Evolutionary conservation across 768 basidiomycete species (phyloP).

Genomic region (Obba rivulosa): DNA sequence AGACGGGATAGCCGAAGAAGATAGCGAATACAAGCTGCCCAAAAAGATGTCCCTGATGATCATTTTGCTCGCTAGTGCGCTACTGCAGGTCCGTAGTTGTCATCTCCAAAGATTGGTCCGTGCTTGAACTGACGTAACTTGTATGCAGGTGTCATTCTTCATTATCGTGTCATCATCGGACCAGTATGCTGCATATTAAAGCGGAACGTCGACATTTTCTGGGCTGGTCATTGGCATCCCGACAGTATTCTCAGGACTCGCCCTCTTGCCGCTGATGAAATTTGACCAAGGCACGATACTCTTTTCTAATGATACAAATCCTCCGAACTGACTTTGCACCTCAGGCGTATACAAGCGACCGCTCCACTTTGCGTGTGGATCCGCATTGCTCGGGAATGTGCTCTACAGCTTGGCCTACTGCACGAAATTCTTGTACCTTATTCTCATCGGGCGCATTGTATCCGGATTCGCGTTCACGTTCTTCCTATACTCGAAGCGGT

Average conservation of each 20-base stretch:
- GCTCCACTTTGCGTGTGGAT: conserved; percentile 47
- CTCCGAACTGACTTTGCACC: background rate
- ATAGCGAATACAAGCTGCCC: conserved; percentile 42
- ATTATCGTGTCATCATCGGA: conserved; percentile 64
- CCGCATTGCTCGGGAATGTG: conserved; percentile 50
- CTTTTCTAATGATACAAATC: no score
- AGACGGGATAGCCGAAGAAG: no score
- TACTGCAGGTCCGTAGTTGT: conserved; percentile 38
- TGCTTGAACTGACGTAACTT: no score
- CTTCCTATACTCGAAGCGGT: conserved; percentile 65
- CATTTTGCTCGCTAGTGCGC: conserved; percentile 36
- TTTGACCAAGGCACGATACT: conserved; percentile 45
- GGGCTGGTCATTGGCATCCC: conserved; percentile 68
- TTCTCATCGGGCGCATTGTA: conserved; percentile 65
- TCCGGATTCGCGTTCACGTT: conserved; percentile 53
- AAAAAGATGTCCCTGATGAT: conserved; percentile 40
- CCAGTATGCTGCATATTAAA: conserved; percentile 54
- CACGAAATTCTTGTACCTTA: conserved; percentile 57
- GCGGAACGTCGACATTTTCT: conserved; percentile 63
- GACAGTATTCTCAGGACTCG: conserved; percentile 52
- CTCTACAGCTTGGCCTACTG: conserved; percentile 59
- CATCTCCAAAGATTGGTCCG: no score
- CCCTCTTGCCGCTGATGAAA: conserved; percentile 49
- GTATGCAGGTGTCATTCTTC: conserved; percentile 57
- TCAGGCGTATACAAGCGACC: conserved; percentile 51